Evolutionary conservation across 345 rosid species (phyloP).

Genomic region (Trapa bicornis): DNA sequence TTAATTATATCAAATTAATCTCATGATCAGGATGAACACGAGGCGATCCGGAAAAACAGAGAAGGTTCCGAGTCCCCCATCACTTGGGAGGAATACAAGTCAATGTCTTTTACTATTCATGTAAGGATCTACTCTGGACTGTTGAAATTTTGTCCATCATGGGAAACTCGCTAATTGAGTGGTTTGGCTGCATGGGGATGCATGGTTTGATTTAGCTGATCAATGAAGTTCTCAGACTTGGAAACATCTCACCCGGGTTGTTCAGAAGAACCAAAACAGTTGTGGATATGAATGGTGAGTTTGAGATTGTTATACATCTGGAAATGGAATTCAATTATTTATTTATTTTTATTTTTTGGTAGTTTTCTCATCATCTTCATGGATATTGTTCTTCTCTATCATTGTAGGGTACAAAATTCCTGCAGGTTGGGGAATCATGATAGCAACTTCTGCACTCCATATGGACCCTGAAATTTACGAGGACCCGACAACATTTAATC

Average conservation of each 20-base stretch:
- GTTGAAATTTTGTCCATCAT: neutral
- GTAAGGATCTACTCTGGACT: neutral
- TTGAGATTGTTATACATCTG: neutral
- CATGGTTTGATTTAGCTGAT: slow-evolving; percentile 14
- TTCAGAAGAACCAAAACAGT: slow-evolving; percentile 14
- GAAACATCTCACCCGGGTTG: slow-evolving; percentile 19
- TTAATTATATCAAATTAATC: no score
- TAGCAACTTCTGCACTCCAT: slow-evolving; percentile 12
- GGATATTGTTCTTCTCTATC: neutral
- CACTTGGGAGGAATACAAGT: slow-evolving; percentile 30
- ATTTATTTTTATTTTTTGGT: neutral
- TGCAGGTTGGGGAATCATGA: slow-evolving; percentile 7
- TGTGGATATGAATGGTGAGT: slow-evolving; percentile 12
- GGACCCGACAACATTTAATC: slow-evolving; percentile 19
- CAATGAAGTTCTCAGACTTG: slow-evolving; percentile 21
- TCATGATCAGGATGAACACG: slow-evolving; percentile 21
- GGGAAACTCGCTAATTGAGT: no score
- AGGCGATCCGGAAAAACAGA: slow-evolving; percentile 12
- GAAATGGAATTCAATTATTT: neutral
- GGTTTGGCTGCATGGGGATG: neutral
- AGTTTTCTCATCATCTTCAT: neutral
- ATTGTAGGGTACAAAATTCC: slow-evolving; percentile 21
- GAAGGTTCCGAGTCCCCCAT: slow-evolving; percentile 11
- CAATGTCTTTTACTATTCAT: slow-evolving; percentile 25
- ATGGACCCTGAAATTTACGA: slow-evolving; percentile 10